Percentiles rank a stretch among this genome's conserved stretches.
Evolutionary conservation across 1,284 basidiomycete genomes (phyloP).

Genomic region (Ustilago hordei): DNA sequence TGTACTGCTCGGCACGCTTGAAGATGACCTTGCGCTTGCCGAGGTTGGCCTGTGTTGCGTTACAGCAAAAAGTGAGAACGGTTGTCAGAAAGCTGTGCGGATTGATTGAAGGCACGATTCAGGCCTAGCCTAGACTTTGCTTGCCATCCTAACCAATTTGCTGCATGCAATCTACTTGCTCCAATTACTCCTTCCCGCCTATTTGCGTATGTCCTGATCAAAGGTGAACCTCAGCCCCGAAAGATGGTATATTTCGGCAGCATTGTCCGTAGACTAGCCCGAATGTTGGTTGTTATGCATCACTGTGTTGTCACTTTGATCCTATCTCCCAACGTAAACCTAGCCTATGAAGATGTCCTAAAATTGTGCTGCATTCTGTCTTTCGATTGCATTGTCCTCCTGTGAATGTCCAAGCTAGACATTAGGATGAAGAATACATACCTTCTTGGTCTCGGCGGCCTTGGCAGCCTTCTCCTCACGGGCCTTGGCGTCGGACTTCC

Average conservation of each 20-base stretch:
- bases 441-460: constrained; percentile 90
- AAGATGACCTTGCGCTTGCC: constrained; percentile 97
- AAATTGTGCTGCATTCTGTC: background rate
- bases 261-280: constrained; percentile 67
- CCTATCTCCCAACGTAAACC: background rate
- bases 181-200: background rate
- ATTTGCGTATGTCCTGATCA: constrained; percentile 9
- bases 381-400: constrained; percentile 71
- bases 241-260: constrained; percentile 70
- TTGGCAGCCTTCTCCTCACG: constrained; percentile 93
- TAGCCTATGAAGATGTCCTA: background rate
- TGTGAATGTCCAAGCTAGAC: constrained; percentile 75
- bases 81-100: constrained; percentile 22
- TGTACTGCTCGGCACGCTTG: constrained; percentile 98
- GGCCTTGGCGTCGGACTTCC: constrained; percentile 97
- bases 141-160: background rate
- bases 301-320: constrained; percentile 44
- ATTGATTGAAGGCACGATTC: background rate
- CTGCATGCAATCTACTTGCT: background rate
- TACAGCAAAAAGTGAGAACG: constrained; percentile 3
- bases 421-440: constrained; percentile 71
- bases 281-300: constrained; percentile 63
- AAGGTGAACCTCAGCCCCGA: constrained; percentile 66
- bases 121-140: constrained; percentile 5
- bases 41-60: constrained; percentile 77